Conservation (phyloP, 1,139 yeast genomes). For the Geotrichum candidum region DNA sequence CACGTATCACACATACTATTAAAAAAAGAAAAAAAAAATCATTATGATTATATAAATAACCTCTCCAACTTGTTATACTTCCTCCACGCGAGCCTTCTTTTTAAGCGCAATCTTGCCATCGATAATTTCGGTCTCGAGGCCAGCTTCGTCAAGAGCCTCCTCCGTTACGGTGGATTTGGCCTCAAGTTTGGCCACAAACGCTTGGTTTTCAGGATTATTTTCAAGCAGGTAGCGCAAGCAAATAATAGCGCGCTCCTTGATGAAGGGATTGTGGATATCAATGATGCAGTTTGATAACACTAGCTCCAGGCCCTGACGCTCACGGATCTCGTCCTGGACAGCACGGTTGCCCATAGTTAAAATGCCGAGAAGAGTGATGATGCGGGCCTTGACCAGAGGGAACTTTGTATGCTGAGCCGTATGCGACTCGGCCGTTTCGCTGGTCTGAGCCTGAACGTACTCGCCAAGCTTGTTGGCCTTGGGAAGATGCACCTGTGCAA, state of each 20-base stretch:
- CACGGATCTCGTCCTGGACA: conserved; percentile 64
- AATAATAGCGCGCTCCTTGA: conserved; percentile 77
- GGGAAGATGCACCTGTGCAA: conserved; percentile 27
- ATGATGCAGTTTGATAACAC: conserved; percentile 76
- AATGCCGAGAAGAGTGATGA: conserved; percentile 27
- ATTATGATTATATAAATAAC: neutral
- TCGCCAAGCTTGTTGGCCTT: conserved; percentile 26
- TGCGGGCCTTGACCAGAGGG: conserved; percentile 30
- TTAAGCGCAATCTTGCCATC: conserved; percentile 49
- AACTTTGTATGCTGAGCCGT: conserved; percentile 23
- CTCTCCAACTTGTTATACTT: neutral
- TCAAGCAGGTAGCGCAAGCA: conserved; percentile 66
- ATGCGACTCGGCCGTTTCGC: conserved; percentile 2
- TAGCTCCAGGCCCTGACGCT: conserved; percentile 60
- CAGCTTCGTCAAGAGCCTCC: conserved; percentile 49
- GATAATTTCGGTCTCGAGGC: conserved; percentile 52
- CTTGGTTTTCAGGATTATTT: conserved; percentile 62
- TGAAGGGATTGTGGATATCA: conserved; percentile 80
- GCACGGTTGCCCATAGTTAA: conserved; percentile 44
- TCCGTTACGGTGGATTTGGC: conserved; percentile 49
- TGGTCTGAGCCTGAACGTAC: neutral
- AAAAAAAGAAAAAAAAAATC: neutral
- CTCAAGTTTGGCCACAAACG: conserved; percentile 60
- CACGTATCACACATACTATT: too few species aligned
- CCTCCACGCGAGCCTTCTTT: conserved; percentile 12